A percentile compares a stretch with the other conserved stretches of the same genome.
These are phyloP conservation scores for Torrubiellomyces zombiae DNA, from an alignment of 2,329 filamentous ascomycete species.

Conservation along the genomic window DNA sequence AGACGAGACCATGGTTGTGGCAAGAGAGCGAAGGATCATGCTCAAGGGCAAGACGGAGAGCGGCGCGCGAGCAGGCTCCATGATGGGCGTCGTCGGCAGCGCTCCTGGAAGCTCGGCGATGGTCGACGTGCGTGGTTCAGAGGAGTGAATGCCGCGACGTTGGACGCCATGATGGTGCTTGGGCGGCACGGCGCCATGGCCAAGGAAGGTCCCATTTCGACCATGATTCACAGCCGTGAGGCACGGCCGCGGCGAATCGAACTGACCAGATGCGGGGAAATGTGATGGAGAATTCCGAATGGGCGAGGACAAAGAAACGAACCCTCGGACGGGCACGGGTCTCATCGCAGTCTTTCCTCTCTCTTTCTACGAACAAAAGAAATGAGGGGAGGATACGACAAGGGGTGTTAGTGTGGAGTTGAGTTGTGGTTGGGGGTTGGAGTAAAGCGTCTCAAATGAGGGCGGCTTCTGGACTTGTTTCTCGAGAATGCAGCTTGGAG, in stretches of 20 bases:
- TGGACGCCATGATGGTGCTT: conserved; percentile 1
- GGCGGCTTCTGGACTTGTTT: too few species aligned
- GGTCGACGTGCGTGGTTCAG: conserved; percentile 19
- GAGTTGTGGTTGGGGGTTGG: too few species aligned
- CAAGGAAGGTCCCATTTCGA: too few species aligned
- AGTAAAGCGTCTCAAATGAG: too few species aligned
- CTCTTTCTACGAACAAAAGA: too few species aligned
- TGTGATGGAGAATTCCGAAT: conserved; percentile 3
- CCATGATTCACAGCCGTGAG: too few species aligned
- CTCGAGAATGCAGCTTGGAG: too few species aligned
- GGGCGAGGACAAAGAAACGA: conserved; percentile 6
- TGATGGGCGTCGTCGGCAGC: conserved; percentile 12
- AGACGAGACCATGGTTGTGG: conserved; percentile 53
- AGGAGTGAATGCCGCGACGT: conserved; percentile 18
- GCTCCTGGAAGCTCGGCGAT: conserved; percentile 15
- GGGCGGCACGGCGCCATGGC: conserved; percentile 1
- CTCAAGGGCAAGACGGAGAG: conserved; percentile 50
- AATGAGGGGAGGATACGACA: too few species aligned
- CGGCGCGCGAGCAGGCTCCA: conserved; percentile 20
- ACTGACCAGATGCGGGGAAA: too few species aligned
- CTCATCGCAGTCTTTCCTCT: conserved; percentile 11
- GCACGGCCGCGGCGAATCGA: conserved; percentile 3
- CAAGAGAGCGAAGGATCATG: conserved; percentile 51
- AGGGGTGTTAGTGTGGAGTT: too few species aligned
- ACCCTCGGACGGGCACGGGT: conserved; percentile 8